Evolutionary conservation across 495 filamentous ascomycete genomes (phyloP), one percentile per base, ranked within the genome.

Genomic region (Cercophora scortea): DNA sequence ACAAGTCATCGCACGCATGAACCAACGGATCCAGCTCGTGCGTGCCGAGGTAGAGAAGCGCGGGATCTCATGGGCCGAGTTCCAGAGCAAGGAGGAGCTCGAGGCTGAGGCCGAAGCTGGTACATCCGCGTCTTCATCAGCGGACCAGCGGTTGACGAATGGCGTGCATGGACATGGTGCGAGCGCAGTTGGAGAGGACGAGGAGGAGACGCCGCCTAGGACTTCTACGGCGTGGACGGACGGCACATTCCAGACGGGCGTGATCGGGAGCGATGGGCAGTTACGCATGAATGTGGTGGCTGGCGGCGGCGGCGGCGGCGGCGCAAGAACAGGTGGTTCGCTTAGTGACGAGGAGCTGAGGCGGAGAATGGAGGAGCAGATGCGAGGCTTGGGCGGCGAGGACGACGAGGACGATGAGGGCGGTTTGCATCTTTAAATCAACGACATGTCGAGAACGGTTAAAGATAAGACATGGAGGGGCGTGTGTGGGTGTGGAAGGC

Each of bases 41-140:
- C 83, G 79, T 63, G 64, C 52, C 50, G 90, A 96, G 74, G 81
- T 93, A 3, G 89, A 95, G 72, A 58, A 68, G 32, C 76, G 90
- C 17, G 90, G 90, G 3, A 69, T 83, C 65, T 72, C 62, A 56
- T 94, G 88, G 89, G 67, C 75, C 48, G 84, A 87, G 60, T 70
- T 78, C 51, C 60, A 65, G 49, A 68, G 65, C 35, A 69, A 68
- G 45, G 65, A 69, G 19, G 70, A 70, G 44, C 61, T 44, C 12
- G 63, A 63, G 38, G 58, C 61, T n/a, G 56, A 39, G 18, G 55
- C 42, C 4, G 54, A 40, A 9, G 53, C 50, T 19, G 57, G 56
- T 25, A 56, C 55, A 17, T 63, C 38, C 2, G 38, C 48, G 16
- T 12, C 46, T 19, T 15, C 32, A 17, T 13, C 25, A 13, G 38